Conservation (phyloP, 129 eudicot species). For the Pulicaria dysenterica region DNA sequence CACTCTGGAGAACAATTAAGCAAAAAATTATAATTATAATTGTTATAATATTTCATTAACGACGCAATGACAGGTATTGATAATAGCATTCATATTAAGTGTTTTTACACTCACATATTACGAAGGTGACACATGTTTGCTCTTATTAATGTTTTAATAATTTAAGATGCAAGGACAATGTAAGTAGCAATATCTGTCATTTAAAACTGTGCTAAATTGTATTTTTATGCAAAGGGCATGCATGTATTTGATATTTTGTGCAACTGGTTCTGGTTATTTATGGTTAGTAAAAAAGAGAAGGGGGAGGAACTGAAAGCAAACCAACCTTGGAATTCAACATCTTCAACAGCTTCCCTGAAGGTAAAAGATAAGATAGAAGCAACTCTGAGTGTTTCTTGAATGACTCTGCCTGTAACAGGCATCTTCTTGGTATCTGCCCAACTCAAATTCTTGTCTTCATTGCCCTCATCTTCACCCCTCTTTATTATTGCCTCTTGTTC, state of each 20-base stretch:
- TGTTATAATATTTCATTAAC: too few relatives aligned
- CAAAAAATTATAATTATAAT: too few relatives aligned
- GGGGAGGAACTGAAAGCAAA: constrained; percentile 17
- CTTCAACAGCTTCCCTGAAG: constrained; percentile 54
- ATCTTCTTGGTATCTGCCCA: constrained; percentile 60
- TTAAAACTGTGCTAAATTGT: neutral
- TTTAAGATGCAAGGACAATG: too few relatives aligned
- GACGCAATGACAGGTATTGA: too few relatives aligned
- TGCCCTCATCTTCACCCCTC: constrained; percentile 22
- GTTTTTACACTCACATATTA: too few relatives aligned
- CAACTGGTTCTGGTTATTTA: neutral
- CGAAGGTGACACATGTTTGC: too few relatives aligned
- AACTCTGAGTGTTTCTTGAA: constrained; percentile 60
- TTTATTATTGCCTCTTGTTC: constrained; percentile 46
- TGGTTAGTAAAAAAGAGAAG: neutral
- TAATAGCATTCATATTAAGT: too few relatives aligned
- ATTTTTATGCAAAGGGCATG: too few relatives aligned
- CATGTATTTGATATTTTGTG: too few relatives aligned
- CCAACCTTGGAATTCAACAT: constrained; percentile 58
- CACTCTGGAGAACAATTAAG: too few relatives aligned
- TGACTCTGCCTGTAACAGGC: constrained; percentile 51
- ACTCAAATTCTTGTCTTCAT: constrained; percentile 43
- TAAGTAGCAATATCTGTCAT: too few relatives aligned
- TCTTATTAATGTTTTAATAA: too few relatives aligned
- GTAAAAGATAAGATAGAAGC: constrained; percentile 65